Evolutionary conservation across 78 protist species (phyloP).

Genomic region (Dictyostelium purpureum): DNA sequence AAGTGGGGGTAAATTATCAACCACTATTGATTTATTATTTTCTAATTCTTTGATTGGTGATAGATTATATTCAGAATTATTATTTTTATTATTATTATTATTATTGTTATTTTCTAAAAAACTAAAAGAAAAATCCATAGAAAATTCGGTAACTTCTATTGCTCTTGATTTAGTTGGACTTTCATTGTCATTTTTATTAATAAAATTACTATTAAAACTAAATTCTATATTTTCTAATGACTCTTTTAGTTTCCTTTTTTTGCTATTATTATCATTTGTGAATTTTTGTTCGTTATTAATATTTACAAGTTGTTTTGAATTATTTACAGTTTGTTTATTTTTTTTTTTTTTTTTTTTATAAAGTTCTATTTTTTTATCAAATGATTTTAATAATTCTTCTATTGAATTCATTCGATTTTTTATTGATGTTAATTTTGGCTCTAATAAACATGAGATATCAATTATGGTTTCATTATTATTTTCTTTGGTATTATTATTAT

Average conservation of each 20-base stretch:
- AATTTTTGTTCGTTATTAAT: neutral
- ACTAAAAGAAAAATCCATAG: neutral
- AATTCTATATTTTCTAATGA: neutral
- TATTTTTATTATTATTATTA: no score
- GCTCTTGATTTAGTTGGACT: neutral
- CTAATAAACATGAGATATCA: neutral
- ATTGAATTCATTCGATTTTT: neutral
- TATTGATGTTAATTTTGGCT: neutral
- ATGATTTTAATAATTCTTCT: neutral
- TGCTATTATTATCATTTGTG: neutral
- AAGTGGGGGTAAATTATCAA: neutral
- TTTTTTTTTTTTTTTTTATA: neutral
- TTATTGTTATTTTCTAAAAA: no score
- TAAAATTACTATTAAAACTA: neutral
- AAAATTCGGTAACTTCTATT: neutral
- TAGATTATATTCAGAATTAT: no score
- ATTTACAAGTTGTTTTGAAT: neutral
- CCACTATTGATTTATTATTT: neutral
- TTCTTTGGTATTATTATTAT: neutral
- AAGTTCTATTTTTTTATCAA: neutral
- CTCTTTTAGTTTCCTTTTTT: no score
- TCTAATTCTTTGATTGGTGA: neutral
- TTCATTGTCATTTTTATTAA: neutral
- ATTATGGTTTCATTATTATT: neutral
- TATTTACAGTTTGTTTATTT: neutral